Conservation (phyloP, 441 rosid species). For the Pelargonium myrrhifolium region DNA sequence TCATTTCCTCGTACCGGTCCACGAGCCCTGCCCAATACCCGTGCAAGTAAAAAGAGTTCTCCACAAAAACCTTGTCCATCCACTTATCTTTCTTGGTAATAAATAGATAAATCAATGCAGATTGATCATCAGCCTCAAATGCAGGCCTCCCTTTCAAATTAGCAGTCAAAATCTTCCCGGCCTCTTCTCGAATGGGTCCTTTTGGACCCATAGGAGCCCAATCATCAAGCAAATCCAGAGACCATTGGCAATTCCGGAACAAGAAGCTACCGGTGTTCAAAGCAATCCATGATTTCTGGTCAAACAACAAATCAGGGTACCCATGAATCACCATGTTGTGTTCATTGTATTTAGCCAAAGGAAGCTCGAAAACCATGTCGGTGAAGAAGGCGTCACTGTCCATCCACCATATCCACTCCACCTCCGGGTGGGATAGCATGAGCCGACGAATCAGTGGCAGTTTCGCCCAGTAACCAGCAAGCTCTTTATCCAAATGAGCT, state of each 20-base stretch:
- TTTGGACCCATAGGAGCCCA: slow-evolving; percentile 99
- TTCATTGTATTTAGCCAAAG: background rate
- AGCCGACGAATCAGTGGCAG: background rate
- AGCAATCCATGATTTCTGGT: background rate
- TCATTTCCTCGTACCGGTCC: slow-evolving; percentile 91
- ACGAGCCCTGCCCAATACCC: slow-evolving; percentile 98
- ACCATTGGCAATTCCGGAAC: slow-evolving; percentile 91
- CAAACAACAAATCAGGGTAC: background rate
- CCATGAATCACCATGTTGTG: slow-evolving; percentile 1
- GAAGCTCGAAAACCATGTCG: background rate
- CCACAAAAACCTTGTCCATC: slow-evolving; percentile 85
- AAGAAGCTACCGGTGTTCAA: slow-evolving; percentile 15
- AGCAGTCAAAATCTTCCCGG: slow-evolving; percentile 80
- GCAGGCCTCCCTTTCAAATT: slow-evolving; percentile 84
- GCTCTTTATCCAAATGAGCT: slow-evolving; percentile 76
- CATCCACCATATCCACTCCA: background rate
- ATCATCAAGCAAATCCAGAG: slow-evolving; percentile 81
- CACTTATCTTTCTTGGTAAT: slow-evolving; percentile 74
- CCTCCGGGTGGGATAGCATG: background rate
- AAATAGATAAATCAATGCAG: slow-evolving; percentile 78
- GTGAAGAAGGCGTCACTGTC: background rate
- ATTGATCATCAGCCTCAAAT: slow-evolving; percentile 97
- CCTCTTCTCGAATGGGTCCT: slow-evolving; percentile 77
- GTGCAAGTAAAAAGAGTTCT: slow-evolving; percentile 88
- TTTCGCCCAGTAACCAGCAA: background rate